Evolutionary conservation across 192 early-diverging fungal species (phyloP).

Genomic region (Chytriomyces sp.): DNA sequence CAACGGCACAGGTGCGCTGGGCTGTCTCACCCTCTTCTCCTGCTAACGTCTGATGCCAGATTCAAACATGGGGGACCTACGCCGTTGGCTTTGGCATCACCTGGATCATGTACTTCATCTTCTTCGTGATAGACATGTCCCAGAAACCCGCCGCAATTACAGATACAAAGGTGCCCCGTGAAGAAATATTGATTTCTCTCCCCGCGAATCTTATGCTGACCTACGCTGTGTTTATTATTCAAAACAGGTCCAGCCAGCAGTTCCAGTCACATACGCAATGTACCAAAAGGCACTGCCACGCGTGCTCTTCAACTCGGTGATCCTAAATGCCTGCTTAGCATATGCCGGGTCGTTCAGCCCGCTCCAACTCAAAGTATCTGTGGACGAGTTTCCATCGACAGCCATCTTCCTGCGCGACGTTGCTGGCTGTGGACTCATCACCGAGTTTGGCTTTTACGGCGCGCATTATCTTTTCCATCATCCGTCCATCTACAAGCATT

Average conservation of each 20-base stretch:
- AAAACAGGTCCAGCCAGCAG: not conserved
- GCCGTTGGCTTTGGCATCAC: not conserved
- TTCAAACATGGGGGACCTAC: not conserved
- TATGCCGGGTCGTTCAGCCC: not conserved
- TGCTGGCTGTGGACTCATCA: constrained; percentile 75
- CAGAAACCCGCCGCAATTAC: not conserved
- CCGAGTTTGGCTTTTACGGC: constrained; percentile 89
- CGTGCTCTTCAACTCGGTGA: constrained; percentile 23
- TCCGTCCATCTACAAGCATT: constrained; percentile 79
- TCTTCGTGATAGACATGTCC: constrained; percentile 19
- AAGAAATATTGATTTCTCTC: not conserved
- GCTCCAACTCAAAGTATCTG: not conserved
- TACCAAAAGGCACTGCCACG: constrained; percentile 10
- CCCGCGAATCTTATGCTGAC: not conserved
- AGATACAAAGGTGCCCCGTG: constrained; percentile 3
- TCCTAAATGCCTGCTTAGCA: constrained; percentile 1
- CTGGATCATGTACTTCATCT: not conserved
- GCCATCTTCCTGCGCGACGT: constrained; percentile 37
- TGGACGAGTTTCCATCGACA: constrained; percentile 5
- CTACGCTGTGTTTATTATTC: not conserved
- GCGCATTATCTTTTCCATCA: constrained; percentile 87
- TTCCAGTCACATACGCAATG: not conserved
- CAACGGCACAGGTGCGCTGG: not conserved
- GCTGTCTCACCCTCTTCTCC: not conserved
- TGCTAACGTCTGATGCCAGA: not conserved